Conservation (phyloP, 768 basidiomycete species). For the Amanita polypyramis region DNA sequence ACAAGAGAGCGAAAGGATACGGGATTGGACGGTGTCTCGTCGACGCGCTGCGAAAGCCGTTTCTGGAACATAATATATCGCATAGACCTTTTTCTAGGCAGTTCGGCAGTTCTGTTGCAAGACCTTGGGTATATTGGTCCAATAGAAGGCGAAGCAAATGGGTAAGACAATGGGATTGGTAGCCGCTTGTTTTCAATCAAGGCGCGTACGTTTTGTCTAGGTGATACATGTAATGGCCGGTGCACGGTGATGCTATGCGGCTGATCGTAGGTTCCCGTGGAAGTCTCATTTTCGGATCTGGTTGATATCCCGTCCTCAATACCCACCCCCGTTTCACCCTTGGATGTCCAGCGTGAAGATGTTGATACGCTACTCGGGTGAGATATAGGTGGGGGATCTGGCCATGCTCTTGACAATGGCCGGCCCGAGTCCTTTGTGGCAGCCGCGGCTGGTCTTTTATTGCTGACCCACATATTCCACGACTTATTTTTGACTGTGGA, state of each 20-base stretch:
- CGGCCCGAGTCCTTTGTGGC: neutral
- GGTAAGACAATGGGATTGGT: slow-evolving; percentile 31
- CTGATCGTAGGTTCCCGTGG: neutral
- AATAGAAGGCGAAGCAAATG: slow-evolving; percentile 32
- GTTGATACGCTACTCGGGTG: neutral
- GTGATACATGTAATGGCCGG: slow-evolving; percentile 10
- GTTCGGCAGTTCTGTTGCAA: slow-evolving; percentile 27
- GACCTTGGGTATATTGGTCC: slow-evolving; percentile 44
- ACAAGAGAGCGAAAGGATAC: slow-evolving; percentile 34
- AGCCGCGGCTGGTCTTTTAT: neutral
- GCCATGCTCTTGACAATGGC: slow-evolving; percentile 10
- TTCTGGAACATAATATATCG: slow-evolving; percentile 38
- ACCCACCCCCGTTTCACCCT: neutral
- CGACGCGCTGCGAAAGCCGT: slow-evolving; percentile 36
- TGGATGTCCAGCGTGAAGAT: neutral
- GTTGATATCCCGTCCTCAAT: slow-evolving; percentile 23
- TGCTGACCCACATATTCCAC: slow-evolving; percentile 47
- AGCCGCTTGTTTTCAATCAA: slow-evolving; percentile 38
- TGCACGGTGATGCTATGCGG: neutral
- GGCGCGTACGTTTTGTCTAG: slow-evolving; percentile 26
- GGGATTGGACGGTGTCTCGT: slow-evolving; percentile 29
- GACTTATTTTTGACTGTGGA: slow-evolving; percentile 30
- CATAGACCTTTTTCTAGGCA: slow-evolving; percentile 25
- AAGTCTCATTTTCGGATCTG: slow-evolving; percentile 25
- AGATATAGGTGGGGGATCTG: slow-evolving; percentile 6